Percentiles rank a stretch among this genome's conserved stretches.
Conservation (phyloP, 2,329 filamentous ascomycete genomes). For the Anthostomella pinea region DNA sequence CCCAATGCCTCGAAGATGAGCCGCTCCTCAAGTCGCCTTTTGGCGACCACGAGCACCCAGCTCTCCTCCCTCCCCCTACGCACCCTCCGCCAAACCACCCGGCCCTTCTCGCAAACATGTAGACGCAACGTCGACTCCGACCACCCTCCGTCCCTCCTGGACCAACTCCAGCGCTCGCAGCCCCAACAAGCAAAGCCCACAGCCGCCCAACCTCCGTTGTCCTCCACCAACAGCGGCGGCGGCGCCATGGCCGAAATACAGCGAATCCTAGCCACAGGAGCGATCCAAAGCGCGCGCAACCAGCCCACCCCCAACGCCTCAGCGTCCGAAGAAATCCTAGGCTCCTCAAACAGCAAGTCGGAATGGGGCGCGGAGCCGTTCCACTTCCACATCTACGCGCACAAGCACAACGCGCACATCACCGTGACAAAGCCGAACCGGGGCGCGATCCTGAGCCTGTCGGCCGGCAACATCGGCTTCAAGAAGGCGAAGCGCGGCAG, state of each 20-base stretch:
- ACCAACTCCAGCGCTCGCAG: slow-evolving; percentile 5
- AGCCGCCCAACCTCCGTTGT: neutral
- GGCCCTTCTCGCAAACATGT: slow-evolving; percentile 41
- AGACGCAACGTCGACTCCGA: slow-evolving; percentile 26
- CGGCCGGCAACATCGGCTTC: slow-evolving; percentile 89
- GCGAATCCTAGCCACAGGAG: slow-evolving; percentile 16
- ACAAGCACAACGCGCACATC: slow-evolving; percentile 94
- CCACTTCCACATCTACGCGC: slow-evolving; percentile 82
- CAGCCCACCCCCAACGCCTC: slow-evolving; percentile 6
- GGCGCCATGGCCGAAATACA: slow-evolving; percentile 8
- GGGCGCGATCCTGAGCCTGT: slow-evolving; percentile 74
- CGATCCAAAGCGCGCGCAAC: slow-evolving; percentile 20
- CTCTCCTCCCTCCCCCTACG: slow-evolving; percentile 19
- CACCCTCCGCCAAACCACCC: slow-evolving; percentile 23
- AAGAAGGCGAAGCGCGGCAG: slow-evolving; percentile 73
- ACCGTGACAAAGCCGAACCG: slow-evolving; percentile 82
- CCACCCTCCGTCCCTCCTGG: slow-evolving; percentile 20
- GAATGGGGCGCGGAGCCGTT: slow-evolving; percentile 60
- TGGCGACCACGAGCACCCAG: slow-evolving; percentile 40
- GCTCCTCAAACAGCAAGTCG: too few species aligned
- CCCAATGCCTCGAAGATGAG: slow-evolving; percentile 41
- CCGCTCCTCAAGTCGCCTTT: slow-evolving; percentile 41
- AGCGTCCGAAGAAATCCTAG: too few species aligned
- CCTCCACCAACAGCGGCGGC: neutral
- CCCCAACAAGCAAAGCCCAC: neutral